Base-by-base conservation (phyloP, 768 basidiomycete genomes). In the Mycena galericulata region DNA sequence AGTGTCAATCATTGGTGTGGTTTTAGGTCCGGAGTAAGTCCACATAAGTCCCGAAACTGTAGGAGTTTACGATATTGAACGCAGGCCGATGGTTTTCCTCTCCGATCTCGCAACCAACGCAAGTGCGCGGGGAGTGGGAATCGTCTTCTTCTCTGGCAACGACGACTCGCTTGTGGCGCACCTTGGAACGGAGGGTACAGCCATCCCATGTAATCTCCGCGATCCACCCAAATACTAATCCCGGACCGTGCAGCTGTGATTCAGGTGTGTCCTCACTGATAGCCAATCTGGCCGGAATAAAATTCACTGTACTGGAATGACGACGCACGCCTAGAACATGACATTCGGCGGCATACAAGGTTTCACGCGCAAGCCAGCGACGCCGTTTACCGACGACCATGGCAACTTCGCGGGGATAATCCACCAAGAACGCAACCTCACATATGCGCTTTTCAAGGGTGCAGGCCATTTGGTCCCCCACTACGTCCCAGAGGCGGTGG, bases 271-370 rank as follows among this genome's bases (percentile, higher is more conserved):
- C 20, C n/a, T n/a, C n/a, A n/a, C n/a, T n/a, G n/a, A n/a, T n/a
- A n/a, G n/a, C n/a, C n/a, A n/a, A n/a, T n/a, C n/a, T n/a, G n/a
- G n/a, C n/a, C n/a, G n/a, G n/a, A n/a, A n/a, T n/a, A n/a, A n/a
- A 9, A 43, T n/a, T 20, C 26, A 34, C n/a, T 14, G 32, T 46
- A 65, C 18, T 22, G 34, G n/a, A 69, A 26, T 68, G 41, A 55
- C 10, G 12, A 9, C 9, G 15, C 10, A 9, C 9, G 15, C 10
- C 27, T 27, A 87, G 87, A 88, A 88, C 62, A 87, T 85, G 51
- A 87, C 87, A 0, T 88, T 86, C 55, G 87, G 84, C 18, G 87
- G 85, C 3, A 82, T 84, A 26, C 85, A 81, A 73, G 87, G 87
- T 22, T 88, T 88, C 74, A 83, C 83, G 8, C 77, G 80, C 55